These are phyloP conservation scores for Lasiodiplodia sp. DNA, from an alignment of 2,329 filamentous ascomycete genomes.

Conservation along the genomic window DNA sequence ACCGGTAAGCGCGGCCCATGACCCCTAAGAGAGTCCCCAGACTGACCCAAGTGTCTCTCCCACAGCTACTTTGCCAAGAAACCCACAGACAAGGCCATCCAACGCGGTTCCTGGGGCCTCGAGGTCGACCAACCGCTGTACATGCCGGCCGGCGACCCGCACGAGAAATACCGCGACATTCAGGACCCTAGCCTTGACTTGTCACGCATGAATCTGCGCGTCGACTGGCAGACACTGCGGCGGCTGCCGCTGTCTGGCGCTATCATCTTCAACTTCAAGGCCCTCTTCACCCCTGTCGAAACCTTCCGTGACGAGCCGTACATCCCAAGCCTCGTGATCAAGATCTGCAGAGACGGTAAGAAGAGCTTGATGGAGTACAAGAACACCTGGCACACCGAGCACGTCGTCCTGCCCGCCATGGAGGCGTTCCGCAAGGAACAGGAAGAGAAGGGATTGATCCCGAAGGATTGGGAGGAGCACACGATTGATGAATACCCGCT, in stretches of 20 bases:
- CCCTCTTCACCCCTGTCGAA: slow-evolving; percentile 76
- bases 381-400: slow-evolving; percentile 79
- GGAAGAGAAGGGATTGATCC: slow-evolving; percentile 64
- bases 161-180: slow-evolving; percentile 64
- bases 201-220: slow-evolving; percentile 71
- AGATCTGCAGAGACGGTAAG: slow-evolving; percentile 75
- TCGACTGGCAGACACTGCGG: slow-evolving; percentile 88
- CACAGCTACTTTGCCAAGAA: slow-evolving; percentile 81
- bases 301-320: slow-evolving; percentile 76
- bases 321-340: slow-evolving; percentile 72
- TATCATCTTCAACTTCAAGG: slow-evolving; percentile 89
- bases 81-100: slow-evolving; percentile 76
- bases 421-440: slow-evolving; percentile 72
- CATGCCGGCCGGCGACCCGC: slow-evolving; percentile 72
- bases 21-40: not conserved
- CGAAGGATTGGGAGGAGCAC: slow-evolving; percentile 67
- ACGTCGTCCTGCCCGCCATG: slow-evolving; percentile 71
- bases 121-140: slow-evolving; percentile 79
- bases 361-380: slow-evolving; percentile 79
- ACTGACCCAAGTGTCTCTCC: not conserved
- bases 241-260: slow-evolving; percentile 77
- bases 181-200: slow-evolving; percentile 66
- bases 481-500: slow-evolving; percentile 80
- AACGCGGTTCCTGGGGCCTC: slow-evolving; percentile 84
- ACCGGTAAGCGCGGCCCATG: slow-evolving; percentile 62